A percentile compares a stretch with the other conserved stretches of the same genome.
Evolutionary conservation across 495 filamentous ascomycete genomes (phyloP).

Genomic region (Penicillium mononematosum): DNA sequence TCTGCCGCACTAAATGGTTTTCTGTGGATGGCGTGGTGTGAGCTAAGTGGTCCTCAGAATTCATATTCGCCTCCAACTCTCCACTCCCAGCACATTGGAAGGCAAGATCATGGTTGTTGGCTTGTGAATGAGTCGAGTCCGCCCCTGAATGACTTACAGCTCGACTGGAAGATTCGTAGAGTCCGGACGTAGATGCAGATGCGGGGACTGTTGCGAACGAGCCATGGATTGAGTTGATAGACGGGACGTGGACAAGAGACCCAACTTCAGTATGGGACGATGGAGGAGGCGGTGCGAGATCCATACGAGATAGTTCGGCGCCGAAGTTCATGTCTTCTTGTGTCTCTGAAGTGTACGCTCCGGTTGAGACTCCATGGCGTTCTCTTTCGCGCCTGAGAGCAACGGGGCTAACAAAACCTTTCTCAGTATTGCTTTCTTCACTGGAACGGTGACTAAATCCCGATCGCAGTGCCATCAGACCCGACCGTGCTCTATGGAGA

Average conservation of each 20-base stretch:
- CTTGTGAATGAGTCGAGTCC: background rate
- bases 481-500: conserved; percentile 35
- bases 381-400: background rate
- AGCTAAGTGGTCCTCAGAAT: background rate
- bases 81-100: background rate
- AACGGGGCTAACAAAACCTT: background rate
- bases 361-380: background rate
- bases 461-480: conserved; percentile 32
- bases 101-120: background rate
- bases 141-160: background rate
- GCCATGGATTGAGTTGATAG: background rate
- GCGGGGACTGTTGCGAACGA: background rate
- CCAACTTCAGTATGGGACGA: background rate
- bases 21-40: background rate
- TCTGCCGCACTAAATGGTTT: background rate
- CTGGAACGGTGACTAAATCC: conserved; percentile 26
- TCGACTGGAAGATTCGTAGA: background rate
- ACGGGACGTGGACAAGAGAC: background rate
- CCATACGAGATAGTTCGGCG: conserved; percentile 31
- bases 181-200: background rate
- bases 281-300: conserved; percentile 15
- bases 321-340: conserved; percentile 38
- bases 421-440: background rate
- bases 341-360: conserved; percentile 28
- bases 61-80: background rate